Evolutionary conservation across 2,329 filamentous ascomycete species (phyloP).

Genomic region (Beauveria caledonica): DNA sequence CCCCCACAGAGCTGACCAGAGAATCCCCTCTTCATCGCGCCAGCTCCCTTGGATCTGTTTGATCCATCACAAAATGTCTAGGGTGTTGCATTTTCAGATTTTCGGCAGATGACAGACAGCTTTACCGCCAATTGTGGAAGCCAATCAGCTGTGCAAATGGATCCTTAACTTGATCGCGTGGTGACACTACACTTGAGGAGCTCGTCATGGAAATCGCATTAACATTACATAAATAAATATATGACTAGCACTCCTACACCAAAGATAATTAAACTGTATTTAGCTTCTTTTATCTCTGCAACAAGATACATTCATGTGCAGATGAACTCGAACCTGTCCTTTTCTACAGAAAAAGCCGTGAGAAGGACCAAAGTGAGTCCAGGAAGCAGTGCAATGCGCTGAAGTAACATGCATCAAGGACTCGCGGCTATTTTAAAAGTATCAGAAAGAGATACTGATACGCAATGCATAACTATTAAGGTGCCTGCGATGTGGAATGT

Average conservation of each 20-base stretch:
- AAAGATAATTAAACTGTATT: not conserved
- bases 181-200: not conserved
- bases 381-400: too few relatives aligned
- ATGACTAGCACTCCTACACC: not conserved
- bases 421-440: not conserved
- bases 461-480: constrained; percentile 51
- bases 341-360: constrained; percentile 40
- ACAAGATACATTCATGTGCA: constrained; percentile 49
- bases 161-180: not conserved
- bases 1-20: not conserved
- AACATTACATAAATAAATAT: not conserved
- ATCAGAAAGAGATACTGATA: not conserved
- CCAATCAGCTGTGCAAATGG: not conserved
- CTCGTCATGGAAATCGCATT: not conserved
- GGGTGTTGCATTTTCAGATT: not conserved
- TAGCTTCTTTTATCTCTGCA: constrained; percentile 34
- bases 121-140: not conserved
- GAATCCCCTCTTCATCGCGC: not conserved
- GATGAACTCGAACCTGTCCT: constrained; percentile 49
- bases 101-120: not conserved
- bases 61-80: not conserved
- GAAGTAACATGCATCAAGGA: not conserved
- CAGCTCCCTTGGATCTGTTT: constrained; percentile 15
- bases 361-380: constrained; percentile 23
- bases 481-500: constrained; percentile 57